These are phyloP conservation scores for Cryptococcus neoformans DNA, from an alignment of 1,284 basidiomycete genomes.

Conservation along the genomic window DNA sequence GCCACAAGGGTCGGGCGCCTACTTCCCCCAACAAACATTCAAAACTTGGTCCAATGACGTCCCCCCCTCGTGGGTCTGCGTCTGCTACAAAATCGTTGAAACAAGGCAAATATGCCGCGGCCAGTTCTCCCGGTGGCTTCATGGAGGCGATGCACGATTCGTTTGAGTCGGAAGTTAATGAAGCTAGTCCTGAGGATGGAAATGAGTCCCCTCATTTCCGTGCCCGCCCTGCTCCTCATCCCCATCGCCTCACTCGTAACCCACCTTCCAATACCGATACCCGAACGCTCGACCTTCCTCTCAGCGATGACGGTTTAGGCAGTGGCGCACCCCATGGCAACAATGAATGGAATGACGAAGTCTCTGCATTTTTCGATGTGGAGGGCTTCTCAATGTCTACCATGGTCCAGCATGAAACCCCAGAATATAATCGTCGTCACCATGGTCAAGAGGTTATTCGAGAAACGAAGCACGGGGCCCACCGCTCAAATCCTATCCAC, in stretches of 20 bases:
- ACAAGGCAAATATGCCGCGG: conserved; percentile 16
- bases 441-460: not conserved
- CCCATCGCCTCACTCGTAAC: not conserved
- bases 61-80: conserved; percentile 23
- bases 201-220: not conserved
- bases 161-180: not conserved
- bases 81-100: conserved; percentile 20
- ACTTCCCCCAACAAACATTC: conserved; percentile 8
- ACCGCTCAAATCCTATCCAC: not conserved
- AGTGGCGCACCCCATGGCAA: not conserved
- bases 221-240: not conserved
- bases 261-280: conserved; percentile 1
- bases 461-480: not conserved
- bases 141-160: conserved; percentile 5
- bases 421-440: not conserved
- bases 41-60: conserved; percentile 29
- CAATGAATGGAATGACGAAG: conserved; percentile 30
- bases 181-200: not conserved
- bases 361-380: conserved; percentile 41
- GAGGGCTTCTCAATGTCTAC: conserved; percentile 31
- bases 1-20: conserved; percentile 15
- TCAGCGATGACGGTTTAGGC: conserved; percentile 33
- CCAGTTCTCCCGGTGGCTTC: conserved; percentile 32
- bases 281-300: conserved; percentile 38
- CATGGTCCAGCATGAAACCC: not conserved